phyloP scores from a whole-genome alignment of 352 stramenopile species.

The Phytophthora macrochlamydospora region DNA sequence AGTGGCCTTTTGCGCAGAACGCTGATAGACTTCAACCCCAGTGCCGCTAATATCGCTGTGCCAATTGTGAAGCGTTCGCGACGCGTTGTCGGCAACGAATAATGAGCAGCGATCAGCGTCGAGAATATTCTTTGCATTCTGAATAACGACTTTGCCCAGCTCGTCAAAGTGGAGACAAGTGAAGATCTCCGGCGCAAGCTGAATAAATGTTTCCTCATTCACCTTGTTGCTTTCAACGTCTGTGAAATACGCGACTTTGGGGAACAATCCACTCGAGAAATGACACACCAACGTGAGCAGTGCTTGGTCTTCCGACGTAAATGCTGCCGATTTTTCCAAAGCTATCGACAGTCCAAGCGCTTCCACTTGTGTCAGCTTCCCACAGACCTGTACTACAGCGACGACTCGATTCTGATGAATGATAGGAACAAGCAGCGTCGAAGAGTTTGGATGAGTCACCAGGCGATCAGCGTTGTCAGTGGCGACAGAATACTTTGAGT shows the following conservation, averaged over 20 bases:
- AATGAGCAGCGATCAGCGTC: slow-evolving; percentile 78
- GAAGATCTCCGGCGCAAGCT: slow-evolving; percentile 77
- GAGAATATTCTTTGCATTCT: slow-evolving; percentile 76
- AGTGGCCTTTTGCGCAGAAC: slow-evolving; percentile 18
- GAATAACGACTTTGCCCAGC: slow-evolving; percentile 76
- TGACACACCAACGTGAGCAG: slow-evolving; percentile 58
- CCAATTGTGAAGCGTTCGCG: slow-evolving; percentile 70
- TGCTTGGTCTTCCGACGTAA: slow-evolving; percentile 61
- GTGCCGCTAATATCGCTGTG: slow-evolving; percentile 75
- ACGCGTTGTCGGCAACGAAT: slow-evolving; percentile 64
- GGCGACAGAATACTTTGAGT: slow-evolving; percentile 57
- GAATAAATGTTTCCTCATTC: slow-evolving; percentile 80
- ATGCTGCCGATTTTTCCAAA: slow-evolving; percentile 64
- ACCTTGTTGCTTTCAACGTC: slow-evolving; percentile 84
- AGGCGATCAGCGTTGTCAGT: slow-evolving; percentile 70
- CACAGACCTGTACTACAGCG: slow-evolving; percentile 66
- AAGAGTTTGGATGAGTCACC: slow-evolving; percentile 56
- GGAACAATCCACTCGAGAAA: slow-evolving; percentile 66
- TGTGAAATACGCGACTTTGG: slow-evolving; percentile 79
- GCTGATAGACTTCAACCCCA: slow-evolving; percentile 57
- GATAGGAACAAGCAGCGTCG: slow-evolving; percentile 65
- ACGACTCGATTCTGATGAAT: slow-evolving; percentile 40
- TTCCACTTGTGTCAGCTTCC: slow-evolving; percentile 61
- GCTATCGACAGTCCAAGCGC: slow-evolving; percentile 67
- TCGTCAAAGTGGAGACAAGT: slow-evolving; percentile 83